Conservation (phyloP, 2,329 filamentous ascomycete species). For the Cercospora sojina region DNA sequence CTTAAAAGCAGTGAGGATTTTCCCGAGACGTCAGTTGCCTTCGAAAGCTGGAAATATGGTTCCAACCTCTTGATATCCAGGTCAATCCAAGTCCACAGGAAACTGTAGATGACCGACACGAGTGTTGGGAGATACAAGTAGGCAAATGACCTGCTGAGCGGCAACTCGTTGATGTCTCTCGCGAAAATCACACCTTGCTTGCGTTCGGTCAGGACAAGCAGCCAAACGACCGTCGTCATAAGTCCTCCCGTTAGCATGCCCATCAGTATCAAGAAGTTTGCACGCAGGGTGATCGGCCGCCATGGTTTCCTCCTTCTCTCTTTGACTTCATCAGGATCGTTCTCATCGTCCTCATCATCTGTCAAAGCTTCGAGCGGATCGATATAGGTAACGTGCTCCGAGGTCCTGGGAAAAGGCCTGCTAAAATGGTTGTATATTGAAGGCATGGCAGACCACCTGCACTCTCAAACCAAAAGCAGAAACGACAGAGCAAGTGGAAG, state of each 20-base stretch:
- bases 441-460: constrained; percentile 5
- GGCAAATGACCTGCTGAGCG: constrained; percentile 38
- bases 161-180: constrained; percentile 40
- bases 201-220: too few species aligned
- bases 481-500: background rate
- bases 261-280: too few species aligned
- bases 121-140: constrained; percentile 58
- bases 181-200: constrained; percentile 49
- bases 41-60: constrained; percentile 60
- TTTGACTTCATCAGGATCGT: too few species aligned
- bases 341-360: too few species aligned
- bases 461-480: background rate
- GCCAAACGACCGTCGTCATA: too few species aligned
- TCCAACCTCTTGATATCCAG: constrained; percentile 60
- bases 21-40: constrained; percentile 44
- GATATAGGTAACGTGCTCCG: too few species aligned
- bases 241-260: too few species aligned
- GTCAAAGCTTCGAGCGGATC: too few species aligned
- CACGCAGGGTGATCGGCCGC: too few species aligned
- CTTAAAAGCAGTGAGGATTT: constrained; percentile 51
- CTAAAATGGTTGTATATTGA: too few species aligned
- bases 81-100: constrained; percentile 61
- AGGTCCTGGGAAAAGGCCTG: too few species aligned
- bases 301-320: too few species aligned
- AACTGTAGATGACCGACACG: constrained; percentile 55